phyloP scores from a whole-genome alignment of 805 yeast genomes.

The Ogataea ramenticola region DNA sequence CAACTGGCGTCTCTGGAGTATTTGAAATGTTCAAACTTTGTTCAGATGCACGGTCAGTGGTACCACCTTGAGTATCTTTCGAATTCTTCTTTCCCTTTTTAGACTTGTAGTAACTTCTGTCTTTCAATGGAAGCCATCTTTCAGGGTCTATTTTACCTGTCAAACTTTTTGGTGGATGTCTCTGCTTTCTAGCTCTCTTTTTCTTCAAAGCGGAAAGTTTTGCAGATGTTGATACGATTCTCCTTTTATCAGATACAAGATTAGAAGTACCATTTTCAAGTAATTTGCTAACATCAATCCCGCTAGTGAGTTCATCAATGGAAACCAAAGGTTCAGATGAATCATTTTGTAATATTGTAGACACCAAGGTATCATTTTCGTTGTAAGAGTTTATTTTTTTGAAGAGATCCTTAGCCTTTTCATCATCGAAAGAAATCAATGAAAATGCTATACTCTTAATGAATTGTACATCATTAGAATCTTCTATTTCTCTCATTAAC shows the following conservation, averaged over 20 bases:
- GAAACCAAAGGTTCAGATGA: conserved; percentile 9
- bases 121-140: conserved; percentile 88
- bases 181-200: conserved; percentile 20
- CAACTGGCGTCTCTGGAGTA: conserved; percentile 4
- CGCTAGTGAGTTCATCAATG: conserved; percentile 19
- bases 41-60: conserved; percentile 39
- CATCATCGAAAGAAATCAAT: conserved; percentile 27
- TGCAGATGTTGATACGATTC: background rate
- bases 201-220: conserved; percentile 5
- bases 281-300: conserved; percentile 25
- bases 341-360: conserved; percentile 11
- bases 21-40: conserved; percentile 23
- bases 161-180: conserved; percentile 19
- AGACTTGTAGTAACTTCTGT: conserved; percentile 77
- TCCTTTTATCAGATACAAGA: conserved; percentile 9
- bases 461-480: conserved; percentile 18
- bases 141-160: conserved; percentile 48
- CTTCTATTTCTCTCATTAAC: conserved; percentile 5
- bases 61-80: conserved; percentile 58
- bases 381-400: conserved; percentile 5
- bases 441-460: conserved; percentile 29
- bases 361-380: conserved; percentile 15
- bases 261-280: conserved; percentile 22
- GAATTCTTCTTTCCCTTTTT: conserved; percentile 55
- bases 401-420: conserved; percentile 24